These are phyloP conservation scores for Alternaria ventricosa DNA, from an alignment of 2,329 filamentous ascomycete genomes.

Conservation along the genomic window DNA sequence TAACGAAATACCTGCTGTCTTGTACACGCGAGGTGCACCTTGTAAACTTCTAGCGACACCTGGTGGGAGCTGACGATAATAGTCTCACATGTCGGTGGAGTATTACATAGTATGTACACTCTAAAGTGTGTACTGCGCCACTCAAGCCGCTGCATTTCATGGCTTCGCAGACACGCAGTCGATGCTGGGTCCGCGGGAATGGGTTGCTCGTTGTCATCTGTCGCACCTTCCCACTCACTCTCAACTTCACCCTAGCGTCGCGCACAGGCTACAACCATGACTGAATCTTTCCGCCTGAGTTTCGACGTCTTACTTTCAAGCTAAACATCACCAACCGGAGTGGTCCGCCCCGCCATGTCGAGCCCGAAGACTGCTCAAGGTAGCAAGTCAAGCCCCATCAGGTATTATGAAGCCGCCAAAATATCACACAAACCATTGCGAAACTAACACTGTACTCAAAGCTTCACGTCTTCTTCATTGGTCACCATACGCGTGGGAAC, in stretches of 20 bases:
- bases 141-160: not conserved
- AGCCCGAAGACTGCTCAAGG: not conserved
- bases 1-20: not conserved
- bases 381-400: not conserved
- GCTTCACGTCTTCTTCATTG: not conserved
- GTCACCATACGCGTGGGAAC: conserved; percentile 12
- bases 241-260: not conserved
- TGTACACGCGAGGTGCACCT: not conserved
- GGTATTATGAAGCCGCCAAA: too few species aligned
- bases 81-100: not conserved
- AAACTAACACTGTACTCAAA: not conserved
- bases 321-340: not conserved
- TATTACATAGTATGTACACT: not conserved
- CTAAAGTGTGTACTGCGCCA: not conserved
- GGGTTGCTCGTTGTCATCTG: not conserved
- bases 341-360: not conserved
- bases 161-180: not conserved
- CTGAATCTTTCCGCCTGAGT: not conserved
- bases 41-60: not conserved
- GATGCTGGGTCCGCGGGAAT: not conserved
- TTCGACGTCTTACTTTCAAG: not conserved
- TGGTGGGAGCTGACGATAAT: not conserved
- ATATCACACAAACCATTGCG: too few species aligned
- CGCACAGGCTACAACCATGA: not conserved
- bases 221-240: not conserved